A percentile compares a stretch with the other conserved stretches of the same genome.
These are phyloP conservation scores for Daphne laureola DNA, from an alignment of 441 rosid genomes.

Conservation along the genomic window DNA sequence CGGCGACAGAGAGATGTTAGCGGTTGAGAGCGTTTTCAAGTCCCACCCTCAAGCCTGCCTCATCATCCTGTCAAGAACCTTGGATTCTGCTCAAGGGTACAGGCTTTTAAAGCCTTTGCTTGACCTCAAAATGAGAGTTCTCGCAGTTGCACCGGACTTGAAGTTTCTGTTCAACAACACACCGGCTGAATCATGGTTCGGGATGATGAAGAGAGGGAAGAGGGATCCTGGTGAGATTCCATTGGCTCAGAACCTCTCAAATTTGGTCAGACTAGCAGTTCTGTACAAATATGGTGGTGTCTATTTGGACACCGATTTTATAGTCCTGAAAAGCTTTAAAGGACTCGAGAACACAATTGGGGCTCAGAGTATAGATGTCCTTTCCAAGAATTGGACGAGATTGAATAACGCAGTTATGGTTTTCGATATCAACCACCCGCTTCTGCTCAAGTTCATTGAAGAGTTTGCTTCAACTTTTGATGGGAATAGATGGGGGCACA, in stretches of 20 bases:
- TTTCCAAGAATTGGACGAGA: constrained; percentile 45
- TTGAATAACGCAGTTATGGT: constrained; percentile 53
- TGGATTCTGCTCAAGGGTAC: constrained; percentile 41
- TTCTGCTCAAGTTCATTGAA: constrained; percentile 37
- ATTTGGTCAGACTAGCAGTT: constrained; percentile 44
- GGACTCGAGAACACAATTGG: constrained; percentile 45
- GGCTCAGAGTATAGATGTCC: constrained; percentile 42
- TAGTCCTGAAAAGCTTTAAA: constrained; percentile 34
- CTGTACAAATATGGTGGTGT: constrained; percentile 58
- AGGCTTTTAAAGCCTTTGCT: constrained; percentile 35
- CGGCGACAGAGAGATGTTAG: constrained; percentile 33
- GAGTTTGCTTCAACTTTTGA: constrained; percentile 54
- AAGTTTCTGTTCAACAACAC: constrained; percentile 37
- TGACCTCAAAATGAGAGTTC: constrained; percentile 30
- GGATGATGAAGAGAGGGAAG: constrained; percentile 33
- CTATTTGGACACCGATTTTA: constrained; percentile 50
- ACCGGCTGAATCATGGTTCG: constrained; percentile 48
- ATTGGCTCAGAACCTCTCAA: constrained; percentile 50
- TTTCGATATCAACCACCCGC: constrained; percentile 48
- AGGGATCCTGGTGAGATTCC: constrained; percentile 63
- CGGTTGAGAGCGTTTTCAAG: constrained; percentile 41
- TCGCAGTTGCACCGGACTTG: constrained; percentile 44
- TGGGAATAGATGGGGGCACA: constrained; percentile 67
- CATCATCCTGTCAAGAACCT: constrained; percentile 43
- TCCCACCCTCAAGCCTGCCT: constrained; percentile 50